Evolutionary conservation across 2,329 filamentous ascomycete genomes (phyloP).

Genomic region (Eurotiales sp.): DNA sequence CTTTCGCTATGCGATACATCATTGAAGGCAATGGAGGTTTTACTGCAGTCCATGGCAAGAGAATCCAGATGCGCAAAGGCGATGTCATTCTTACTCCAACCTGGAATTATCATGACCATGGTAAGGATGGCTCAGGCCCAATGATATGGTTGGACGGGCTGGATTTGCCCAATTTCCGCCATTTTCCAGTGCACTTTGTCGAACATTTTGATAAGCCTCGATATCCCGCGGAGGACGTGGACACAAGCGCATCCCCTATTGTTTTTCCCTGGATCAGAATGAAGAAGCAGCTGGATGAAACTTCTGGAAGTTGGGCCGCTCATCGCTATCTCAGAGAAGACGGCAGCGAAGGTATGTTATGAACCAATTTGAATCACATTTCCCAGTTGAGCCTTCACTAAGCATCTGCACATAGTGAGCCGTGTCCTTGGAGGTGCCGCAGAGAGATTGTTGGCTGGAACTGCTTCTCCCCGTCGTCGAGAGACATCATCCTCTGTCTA

Average conservation of each 20-base stretch:
- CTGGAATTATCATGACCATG: conserved; percentile 61
- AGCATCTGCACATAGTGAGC: conserved; percentile 13
- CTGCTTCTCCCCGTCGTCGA: conserved; percentile 34
- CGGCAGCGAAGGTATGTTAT: conserved; percentile 30
- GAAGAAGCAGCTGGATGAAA: conserved; percentile 40
- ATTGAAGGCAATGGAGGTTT: conserved; percentile 56
- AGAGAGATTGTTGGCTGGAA: conserved; percentile 39
- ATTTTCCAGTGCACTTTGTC: conserved; percentile 53
- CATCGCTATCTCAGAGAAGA: conserved; percentile 34
- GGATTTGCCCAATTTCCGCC: conserved; percentile 51
- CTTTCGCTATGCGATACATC: conserved; percentile 56
- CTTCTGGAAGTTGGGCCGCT: conserved; percentile 24
- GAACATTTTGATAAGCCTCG: conserved; percentile 47
- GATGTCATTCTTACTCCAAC: conserved; percentile 57
- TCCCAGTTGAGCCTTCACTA: not conserved
- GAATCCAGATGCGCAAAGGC: conserved; percentile 50
- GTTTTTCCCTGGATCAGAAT: conserved; percentile 50
- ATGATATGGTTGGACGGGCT: conserved; percentile 59
- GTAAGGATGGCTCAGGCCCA: conserved; percentile 52
- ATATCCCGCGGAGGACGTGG: conserved; percentile 49
- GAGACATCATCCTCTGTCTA: conserved; percentile 54
- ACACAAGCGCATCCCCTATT: conserved; percentile 38
- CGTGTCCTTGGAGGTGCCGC: conserved; percentile 47
- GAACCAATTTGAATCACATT: not conserved
- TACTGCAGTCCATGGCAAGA: conserved; percentile 54